Evolutionary conservation across 73 alveolate genomes (phyloP).

Genomic region (Uronychia setigera): DNA sequence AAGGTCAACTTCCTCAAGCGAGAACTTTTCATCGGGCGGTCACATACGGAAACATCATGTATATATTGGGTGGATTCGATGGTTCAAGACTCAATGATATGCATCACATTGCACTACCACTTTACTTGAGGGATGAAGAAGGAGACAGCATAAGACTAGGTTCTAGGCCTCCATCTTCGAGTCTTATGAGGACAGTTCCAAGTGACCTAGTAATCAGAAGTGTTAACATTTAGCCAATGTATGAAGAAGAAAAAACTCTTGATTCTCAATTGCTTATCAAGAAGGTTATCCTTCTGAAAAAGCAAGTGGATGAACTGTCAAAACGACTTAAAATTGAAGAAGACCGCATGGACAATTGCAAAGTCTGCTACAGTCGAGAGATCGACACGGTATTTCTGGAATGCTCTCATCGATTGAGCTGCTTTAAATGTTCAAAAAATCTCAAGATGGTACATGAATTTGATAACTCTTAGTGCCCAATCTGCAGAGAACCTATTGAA

Average conservation of each 20-base stretch:
- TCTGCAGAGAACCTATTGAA: slow-evolving; percentile 42
- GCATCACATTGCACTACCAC: slow-evolving; percentile 62
- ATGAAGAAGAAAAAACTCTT: neutral
- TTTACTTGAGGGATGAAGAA: slow-evolving; percentile 44
- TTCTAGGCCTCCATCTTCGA: slow-evolving; percentile 48
- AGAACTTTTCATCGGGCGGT: slow-evolving; percentile 85
- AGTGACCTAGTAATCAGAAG: slow-evolving; percentile 29
- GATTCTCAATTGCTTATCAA: slow-evolving; percentile 2
- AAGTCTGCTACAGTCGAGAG: slow-evolving; percentile 76
- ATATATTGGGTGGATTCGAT: slow-evolving; percentile 87
- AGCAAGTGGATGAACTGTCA: slow-evolving; percentile 51
- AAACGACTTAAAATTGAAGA: slow-evolving; percentile 42
- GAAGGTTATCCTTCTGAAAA: slow-evolving; percentile 21
- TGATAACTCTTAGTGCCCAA: slow-evolving; percentile 41
- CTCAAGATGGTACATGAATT: slow-evolving; percentile 4
- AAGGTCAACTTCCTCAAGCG: slow-evolving; percentile 73
- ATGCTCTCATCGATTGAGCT: slow-evolving; percentile 80
- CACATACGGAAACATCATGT: slow-evolving; percentile 65
- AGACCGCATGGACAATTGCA: slow-evolving; percentile 68
- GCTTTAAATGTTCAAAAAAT: slow-evolving; percentile 72
- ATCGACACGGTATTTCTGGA: slow-evolving; percentile 83
- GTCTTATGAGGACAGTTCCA: slow-evolving; percentile 60
- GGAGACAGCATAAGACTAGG: slow-evolving; percentile 29
- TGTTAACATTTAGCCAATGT: neutral
- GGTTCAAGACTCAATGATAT: slow-evolving; percentile 80